Conservation (phyloP, 2,329 filamentous ascomycete genomes). For the Sclerotinia glacialis region DNA sequence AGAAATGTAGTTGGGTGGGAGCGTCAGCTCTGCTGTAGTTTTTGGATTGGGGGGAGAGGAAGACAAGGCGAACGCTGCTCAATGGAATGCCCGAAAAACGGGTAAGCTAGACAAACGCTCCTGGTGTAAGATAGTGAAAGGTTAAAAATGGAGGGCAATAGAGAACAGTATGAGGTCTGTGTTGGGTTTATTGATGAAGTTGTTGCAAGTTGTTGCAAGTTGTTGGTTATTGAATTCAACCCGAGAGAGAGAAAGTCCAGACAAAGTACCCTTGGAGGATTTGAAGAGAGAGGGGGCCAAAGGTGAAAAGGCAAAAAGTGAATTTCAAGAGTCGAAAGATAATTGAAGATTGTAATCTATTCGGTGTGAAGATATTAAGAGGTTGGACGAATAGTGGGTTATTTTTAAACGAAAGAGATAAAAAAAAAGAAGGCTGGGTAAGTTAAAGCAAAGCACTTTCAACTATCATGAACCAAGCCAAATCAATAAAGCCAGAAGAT, state of each 20-base stretch:
- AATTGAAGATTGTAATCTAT: background rate
- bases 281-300: no score
- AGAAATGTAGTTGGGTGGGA: slow-evolving; percentile 31
- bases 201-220: background rate
- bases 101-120: background rate
- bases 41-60: slow-evolving; percentile 23
- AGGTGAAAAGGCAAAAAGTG: slow-evolving; percentile 2
- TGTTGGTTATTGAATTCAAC: background rate
- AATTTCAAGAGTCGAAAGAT: slow-evolving; percentile 12
- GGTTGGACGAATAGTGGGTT: slow-evolving; percentile 17
- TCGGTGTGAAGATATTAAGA: slow-evolving; percentile 18
- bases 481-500: background rate
- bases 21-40: slow-evolving; percentile 38
- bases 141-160: background rate
- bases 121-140: background rate
- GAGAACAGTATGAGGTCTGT: slow-evolving; percentile 9
- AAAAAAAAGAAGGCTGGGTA: slow-evolving; percentile 19
- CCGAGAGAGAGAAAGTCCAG: background rate
- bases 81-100: slow-evolving; percentile 25
- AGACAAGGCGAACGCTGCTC: slow-evolving; percentile 36
- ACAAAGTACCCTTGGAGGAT: background rate
- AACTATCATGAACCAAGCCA: background rate
- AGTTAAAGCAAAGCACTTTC: slow-evolving; percentile 7
- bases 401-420: slow-evolving; percentile 14
- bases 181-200: slow-evolving; percentile 18